phyloP scores from a whole-genome alignment of 2,329 filamentous ascomycete genomes.

The Scytalidium sp. region DNA sequence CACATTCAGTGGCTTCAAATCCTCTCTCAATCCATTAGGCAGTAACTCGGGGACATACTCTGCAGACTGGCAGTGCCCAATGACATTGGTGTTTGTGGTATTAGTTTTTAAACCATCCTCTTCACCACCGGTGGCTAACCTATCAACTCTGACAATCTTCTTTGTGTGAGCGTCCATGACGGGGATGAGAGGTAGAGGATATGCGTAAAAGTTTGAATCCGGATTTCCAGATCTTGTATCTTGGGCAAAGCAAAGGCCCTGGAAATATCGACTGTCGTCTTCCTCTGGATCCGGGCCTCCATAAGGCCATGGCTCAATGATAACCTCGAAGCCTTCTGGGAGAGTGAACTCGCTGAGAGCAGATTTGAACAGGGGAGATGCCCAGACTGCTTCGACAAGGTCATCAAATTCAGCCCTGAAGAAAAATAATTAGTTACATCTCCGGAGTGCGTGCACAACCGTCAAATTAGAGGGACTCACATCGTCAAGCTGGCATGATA shows the following conservation, averaged over 20 bases:
- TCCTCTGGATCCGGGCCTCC: slow-evolving; percentile 47
- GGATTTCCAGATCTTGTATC: slow-evolving; percentile 43
- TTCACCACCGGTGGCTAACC: slow-evolving; percentile 34
- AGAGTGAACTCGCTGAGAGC: slow-evolving; percentile 48
- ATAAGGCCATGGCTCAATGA: slow-evolving; percentile 54
- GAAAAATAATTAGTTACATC: slow-evolving; percentile 16
- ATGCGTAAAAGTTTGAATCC: slow-evolving; percentile 53
- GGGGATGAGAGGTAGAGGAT: slow-evolving; percentile 45
- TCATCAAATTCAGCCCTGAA: slow-evolving; percentile 42
- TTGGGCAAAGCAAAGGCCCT: slow-evolving; percentile 50
- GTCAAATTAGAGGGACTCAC: slow-evolving; percentile 31
- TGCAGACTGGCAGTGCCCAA: slow-evolving; percentile 34
- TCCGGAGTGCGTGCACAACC: neutral
- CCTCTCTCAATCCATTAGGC: slow-evolving; percentile 34
- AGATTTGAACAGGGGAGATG: slow-evolving; percentile 49
- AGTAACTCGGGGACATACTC: slow-evolving; percentile 40
- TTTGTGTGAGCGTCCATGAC: slow-evolving; percentile 45
- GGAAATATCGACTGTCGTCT: slow-evolving; percentile 47
- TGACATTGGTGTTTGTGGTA: slow-evolving; percentile 39
- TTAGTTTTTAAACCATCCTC: slow-evolving; percentile 38
- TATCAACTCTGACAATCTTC: slow-evolving; percentile 45
- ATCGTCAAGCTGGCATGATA: slow-evolving; percentile 45
- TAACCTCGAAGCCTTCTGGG: slow-evolving; percentile 52
- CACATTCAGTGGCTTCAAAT: slow-evolving; percentile 59
- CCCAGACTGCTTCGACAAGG: slow-evolving; percentile 45